Conservation (phyloP, 192 early-diverging fungal species). For the Jimgerdemannia lactiflua region DNA sequence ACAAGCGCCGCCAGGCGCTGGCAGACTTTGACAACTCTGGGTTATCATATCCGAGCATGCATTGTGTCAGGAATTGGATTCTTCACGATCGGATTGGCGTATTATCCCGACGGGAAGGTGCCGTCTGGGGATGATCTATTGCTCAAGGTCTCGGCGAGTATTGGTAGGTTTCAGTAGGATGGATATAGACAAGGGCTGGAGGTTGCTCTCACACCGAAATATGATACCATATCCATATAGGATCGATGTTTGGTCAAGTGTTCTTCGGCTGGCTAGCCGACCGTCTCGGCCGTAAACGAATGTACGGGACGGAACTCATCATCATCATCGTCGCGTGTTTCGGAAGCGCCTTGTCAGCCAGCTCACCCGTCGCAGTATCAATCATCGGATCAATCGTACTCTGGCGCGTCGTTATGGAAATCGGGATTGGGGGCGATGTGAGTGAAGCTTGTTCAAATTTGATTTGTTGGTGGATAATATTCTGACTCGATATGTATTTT, state of each 20-base stretch:
- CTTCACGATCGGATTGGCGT: constrained; percentile 71
- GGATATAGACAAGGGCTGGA: constrained; percentile 27
- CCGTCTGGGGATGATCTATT: constrained; percentile 58
- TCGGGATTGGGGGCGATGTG: constrained; percentile 73
- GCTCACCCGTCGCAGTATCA: constrained; percentile 9
- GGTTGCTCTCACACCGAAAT: not conserved
- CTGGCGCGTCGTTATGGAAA: constrained; percentile 76
- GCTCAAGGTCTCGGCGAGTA: constrained; percentile 75
- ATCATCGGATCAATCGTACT: constrained; percentile 57
- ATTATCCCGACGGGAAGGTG: constrained; percentile 36
- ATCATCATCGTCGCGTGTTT: constrained; percentile 83
- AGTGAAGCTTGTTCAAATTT: constrained; percentile 15
- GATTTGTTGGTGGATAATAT: not conserved
- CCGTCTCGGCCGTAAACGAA: constrained; percentile 77
- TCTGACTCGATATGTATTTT: not conserved
- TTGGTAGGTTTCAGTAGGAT: constrained; percentile 50
- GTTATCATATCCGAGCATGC: not conserved
- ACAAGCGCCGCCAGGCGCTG: no score
- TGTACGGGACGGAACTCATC: constrained; percentile 83
- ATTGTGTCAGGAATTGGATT: constrained; percentile 66
- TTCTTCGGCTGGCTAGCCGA: constrained; percentile 75
- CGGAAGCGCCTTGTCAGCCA: constrained; percentile 68
- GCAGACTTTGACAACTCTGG: no score
- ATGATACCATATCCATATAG: constrained; percentile 9
- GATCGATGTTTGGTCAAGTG: constrained; percentile 70